Base-by-base conservation (phyloP, 805 yeast genomes). In the Saturnispora saitoi region DNA sequence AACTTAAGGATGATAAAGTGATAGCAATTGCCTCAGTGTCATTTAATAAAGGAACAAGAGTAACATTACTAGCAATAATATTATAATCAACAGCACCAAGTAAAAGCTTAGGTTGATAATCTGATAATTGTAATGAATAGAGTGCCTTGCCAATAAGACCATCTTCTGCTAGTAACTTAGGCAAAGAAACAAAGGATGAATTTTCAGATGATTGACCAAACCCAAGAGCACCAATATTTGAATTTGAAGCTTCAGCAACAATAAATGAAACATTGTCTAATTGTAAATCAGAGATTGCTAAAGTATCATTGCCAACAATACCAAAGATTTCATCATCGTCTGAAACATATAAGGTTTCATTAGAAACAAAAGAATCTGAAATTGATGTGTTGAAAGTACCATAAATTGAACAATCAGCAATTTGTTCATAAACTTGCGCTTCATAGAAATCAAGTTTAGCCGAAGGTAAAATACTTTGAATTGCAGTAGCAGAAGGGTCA, bases 181-280 rank as follows among this genome's bases (percentile, higher is more conserved):
- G 48, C 20, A 51, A 54, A 10, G 56, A 52, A 7, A 30, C 28
- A 31, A 50, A 50, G 2, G 54, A 26, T 3, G 49, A 45, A n/a
- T 46, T 46, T 17, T 51, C 46, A 31, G 11, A 32, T 3, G 39
- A 26, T 30, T 51, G 36, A 49, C 57, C 56, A 34, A 54, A 32
- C 45, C 57, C 57, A 11, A 54, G 43, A n/a, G 51, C 50, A 49
- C 56, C 57, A 24, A 54, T 34, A 17, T 46, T 50, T 11, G 53
- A 48, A 11, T 45, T 48, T 3, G 55, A 49, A 9, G 31, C 11
- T n/a, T 51, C 51, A 5, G 52, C 55, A 36, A 46, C 45, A 15
- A 48, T 56, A 38, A 54, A 49, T 5, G 48, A 31, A 9, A 43
- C 36, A 31, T 41, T 40, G 11, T 38, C 40, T 7, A 48, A n/a